Evolutionary conservation across 441 rosid genomes (phyloP), one percentile per base, ranked within the genome.

Genomic region (Biscutella auriculata): DNA sequence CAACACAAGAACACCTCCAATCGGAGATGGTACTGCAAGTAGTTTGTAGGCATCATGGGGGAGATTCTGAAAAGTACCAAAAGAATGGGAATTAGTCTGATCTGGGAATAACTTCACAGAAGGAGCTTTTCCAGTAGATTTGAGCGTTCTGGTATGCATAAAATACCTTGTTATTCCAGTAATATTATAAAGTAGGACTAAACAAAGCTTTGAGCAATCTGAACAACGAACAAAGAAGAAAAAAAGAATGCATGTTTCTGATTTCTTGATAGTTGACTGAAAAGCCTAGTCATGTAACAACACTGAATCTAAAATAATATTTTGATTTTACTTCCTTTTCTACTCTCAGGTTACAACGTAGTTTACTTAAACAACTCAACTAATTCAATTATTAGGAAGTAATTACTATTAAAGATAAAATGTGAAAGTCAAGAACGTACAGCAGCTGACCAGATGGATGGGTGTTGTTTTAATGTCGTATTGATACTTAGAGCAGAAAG

Each of bases 41-140:
- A 94, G 82, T 79, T 94, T 87, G 80, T 84, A 94, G 50, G 96
- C 87, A 79, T 94, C 99, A 60, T 87, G 91, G 10, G 97, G 97
- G 12, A 94, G 88, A 80, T 87, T 82, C 99, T 94, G 88, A 67
- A 60, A 76, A 45, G 37, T 39, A 59, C 19, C 53, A 60, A 60
- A 16, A 34, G 46, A 53, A 63, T 16, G 49, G 59, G 61, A 57
- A 40, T 52, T 51, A 44, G 64, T 36, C 33, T 12, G 53, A 41
- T 28, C 49, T 26, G 34, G 46, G 59, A 48, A 58, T 26, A 41
- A 41, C 17, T 23, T 48, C 41, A 25, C 62, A 34, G 40, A 61
- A 68, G 34, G 51, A 41, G 17, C 12, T 50, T 26, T 35, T 45
- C 46, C 17, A 53, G 46, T 46, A 60, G 13, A 44, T 32, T 60